Evolutionary conservation across 805 yeast species (phyloP).

Genomic region (Metschnikowia lunata): DNA sequence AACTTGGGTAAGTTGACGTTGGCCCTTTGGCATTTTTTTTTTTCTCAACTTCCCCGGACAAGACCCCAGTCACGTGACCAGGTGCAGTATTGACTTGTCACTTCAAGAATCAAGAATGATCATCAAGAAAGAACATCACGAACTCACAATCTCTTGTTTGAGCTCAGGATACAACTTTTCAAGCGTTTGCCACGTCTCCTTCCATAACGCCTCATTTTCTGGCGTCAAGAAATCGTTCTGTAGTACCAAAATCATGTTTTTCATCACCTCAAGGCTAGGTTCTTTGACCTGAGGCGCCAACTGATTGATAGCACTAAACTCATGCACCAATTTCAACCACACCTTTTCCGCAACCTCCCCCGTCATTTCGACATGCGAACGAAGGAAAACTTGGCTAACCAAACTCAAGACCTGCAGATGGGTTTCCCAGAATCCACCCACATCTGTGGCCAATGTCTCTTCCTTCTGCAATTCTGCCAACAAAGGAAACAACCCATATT

Average conservation of each 20-base stretch:
- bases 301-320: conserved; percentile 26
- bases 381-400: conserved; percentile 52
- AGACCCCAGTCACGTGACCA: conserved; percentile 7
- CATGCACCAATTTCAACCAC: conserved; percentile 36
- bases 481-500: conserved; percentile 71
- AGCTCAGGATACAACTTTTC: conserved; percentile 27
- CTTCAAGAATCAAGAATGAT: no score
- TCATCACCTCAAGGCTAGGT: conserved; percentile 34
- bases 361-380: conserved; percentile 18
- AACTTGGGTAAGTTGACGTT: neutral
- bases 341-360: conserved; percentile 21
- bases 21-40: neutral
- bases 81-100: neutral
- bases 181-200: conserved; percentile 30
- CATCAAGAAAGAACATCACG: no score
- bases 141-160: conserved; percentile 7
- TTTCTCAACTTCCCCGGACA: neutral
- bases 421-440: conserved; percentile 57
- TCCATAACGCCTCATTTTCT: conserved; percentile 27
- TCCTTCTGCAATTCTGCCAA: conserved; percentile 62
- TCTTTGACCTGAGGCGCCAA: conserved; percentile 25
- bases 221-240: conserved; percentile 24
- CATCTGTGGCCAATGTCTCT: conserved; percentile 55
- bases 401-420: conserved; percentile 64
- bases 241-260: conserved; percentile 40